A percentile compares a stretch with the other conserved stretches of the same genome.
Conservation (phyloP, 371 early-diverging fungal genomes). For the Encephalitozoon hellem region DNA sequence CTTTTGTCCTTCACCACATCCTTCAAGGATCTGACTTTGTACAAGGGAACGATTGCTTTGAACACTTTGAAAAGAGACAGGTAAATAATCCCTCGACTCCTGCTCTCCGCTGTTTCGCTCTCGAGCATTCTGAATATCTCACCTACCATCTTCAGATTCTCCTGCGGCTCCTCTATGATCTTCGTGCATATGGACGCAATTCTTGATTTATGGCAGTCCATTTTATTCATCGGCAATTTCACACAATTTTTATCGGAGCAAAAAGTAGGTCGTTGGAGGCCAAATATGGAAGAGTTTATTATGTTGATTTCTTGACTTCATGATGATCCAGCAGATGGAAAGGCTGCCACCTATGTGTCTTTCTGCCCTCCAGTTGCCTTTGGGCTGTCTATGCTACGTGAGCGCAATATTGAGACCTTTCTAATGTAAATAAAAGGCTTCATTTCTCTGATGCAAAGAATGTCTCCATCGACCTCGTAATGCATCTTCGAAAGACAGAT, state of each 20-base stretch:
- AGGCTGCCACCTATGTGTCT: neutral
- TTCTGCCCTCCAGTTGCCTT: neutral
- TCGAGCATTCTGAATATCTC: neutral
- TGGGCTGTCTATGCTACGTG: neutral
- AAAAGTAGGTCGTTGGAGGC: neutral
- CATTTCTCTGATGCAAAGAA: neutral
- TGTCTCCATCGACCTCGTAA: neutral
- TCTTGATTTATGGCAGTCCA: neutral
- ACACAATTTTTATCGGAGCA: neutral
- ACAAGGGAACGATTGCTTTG: slow-evolving; percentile 44
- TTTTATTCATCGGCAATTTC: slow-evolving; percentile 8
- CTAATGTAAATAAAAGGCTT: neutral
- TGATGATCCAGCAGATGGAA: neutral
- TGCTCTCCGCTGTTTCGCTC: neutral
- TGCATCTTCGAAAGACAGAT: neutral
- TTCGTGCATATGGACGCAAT: slow-evolving; percentile 24
- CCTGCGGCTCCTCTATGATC: slow-evolving; percentile 34
- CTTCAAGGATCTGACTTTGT: slow-evolving; percentile 37
- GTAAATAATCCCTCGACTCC: slow-evolving; percentile 4
- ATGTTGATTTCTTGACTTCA: neutral
- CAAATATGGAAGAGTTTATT: neutral
- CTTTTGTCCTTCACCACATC: slow-evolving; percentile 38
- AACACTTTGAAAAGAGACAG: slow-evolving; percentile 46
- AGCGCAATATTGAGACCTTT: neutral
- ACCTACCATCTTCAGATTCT: neutral